Base-by-base conservation (phyloP, 352 stramenopile species). In the Phytophthora cryptogea region DNA sequence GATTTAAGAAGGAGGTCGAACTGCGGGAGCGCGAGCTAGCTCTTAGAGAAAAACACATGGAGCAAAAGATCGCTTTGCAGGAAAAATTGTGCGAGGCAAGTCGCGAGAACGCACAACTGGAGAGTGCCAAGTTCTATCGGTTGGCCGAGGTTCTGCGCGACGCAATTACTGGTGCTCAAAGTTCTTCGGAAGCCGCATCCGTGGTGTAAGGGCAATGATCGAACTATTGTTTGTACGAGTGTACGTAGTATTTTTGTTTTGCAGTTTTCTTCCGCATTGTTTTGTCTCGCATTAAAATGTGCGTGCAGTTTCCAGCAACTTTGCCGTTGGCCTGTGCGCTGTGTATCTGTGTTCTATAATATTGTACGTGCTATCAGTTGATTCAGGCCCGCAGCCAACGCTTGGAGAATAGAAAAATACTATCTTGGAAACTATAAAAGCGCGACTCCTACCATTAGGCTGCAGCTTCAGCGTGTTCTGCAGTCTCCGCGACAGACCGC, bases 1-100 rank as follows among this genome's bases (percentile, higher is more conserved):
- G 80, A 36, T 89, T 90, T 54, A 83, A 89, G 54, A 90, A 89
- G 54, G 72, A 91, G 55, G 73, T 88, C 14, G 84, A 91, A 45
- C 70, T 90, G 10, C 78, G 77, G 11, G 83, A 92, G 41, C 79
- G 79, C 16, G 81, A 90, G 27, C 50, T 91, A 4, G 74, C 74
- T 8, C 68, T 88, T 48, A 76, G 76, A 45, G 74, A 88, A 33
- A 84, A 87, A 59, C 71, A 83, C 40, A 72, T 92, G 74, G 71
- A 78, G 28, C 81, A 88, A 45, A 72, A 87, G 32, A 76, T 80
- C 28, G 40, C 70, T 17, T 59, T 88, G 33, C 79, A 87, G 48
- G 74, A 87, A 37, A 89, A 89, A 50, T 54, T 78, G 26, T 59
- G 68, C 30, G 70, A 81, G 20, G 49, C 78, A n/a, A 71, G 64